Evolutionary conservation across 495 filamentous ascomycete genomes (phyloP), one percentile per base, ranked within the genome.

Genomic region (Entonaema liquescens): DNA sequence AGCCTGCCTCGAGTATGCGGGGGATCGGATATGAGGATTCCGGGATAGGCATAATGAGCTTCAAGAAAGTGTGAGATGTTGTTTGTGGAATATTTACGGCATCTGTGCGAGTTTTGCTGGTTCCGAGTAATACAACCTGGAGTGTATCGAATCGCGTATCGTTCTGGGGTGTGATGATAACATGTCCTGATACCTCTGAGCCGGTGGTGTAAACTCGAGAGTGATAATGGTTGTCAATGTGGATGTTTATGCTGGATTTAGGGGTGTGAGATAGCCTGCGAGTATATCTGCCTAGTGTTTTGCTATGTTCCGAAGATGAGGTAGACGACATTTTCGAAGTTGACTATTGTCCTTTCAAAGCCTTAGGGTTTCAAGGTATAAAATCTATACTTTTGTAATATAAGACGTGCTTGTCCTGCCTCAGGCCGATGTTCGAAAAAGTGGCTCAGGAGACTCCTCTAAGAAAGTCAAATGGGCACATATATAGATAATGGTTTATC

Each of bases 51-150:
- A 97, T 95, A 47, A 83, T 82, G 67, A 98, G 83, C 77, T 91
- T 92, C 52, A 99, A 83, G 73, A 98, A 98, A 19, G 79, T 85
- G 65, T 87, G 85, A 47, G 79, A 76, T 5, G 83, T 79, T 9
- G 79, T 77, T 23, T 78, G 82, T 21, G 83, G 81, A 17, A 79
- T 74, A 62, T 69, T 77, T 26, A 84, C 74, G 21, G 79, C 75
- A 19, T 86, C 80, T 29, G 84, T 69, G 38, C 72, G 77, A 0
- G 82, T 82, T 67, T 77, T 79, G 42, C 75, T 80, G 7, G 65
- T 83, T 79, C 95, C 95, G 73, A 95, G 87, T 49, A 99, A 88
- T 0, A 91, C 83, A 74, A 99, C 94, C 62, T 92, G 87, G 55
- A 98, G 77, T 23, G 89, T 83, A 67, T 97, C 92, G 78, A 99